These are phyloP conservation scores for Ophidiomyces ophidiicola DNA, from an alignment of 2,329 filamentous ascomycete genomes.

Conservation along the genomic window DNA sequence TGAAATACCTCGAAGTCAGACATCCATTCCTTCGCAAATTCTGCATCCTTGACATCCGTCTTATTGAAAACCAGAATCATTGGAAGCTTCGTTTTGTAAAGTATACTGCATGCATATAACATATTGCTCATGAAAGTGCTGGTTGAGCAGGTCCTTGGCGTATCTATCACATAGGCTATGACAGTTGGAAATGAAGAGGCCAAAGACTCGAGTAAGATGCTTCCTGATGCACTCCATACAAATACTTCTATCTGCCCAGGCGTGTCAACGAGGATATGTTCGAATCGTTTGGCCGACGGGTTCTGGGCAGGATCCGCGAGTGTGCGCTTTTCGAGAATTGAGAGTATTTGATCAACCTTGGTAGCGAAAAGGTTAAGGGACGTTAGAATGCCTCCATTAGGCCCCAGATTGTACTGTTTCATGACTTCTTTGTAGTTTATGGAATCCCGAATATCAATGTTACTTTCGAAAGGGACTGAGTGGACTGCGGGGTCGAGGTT, in stretches of 20 bases:
- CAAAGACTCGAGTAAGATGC: constrained; percentile 82
- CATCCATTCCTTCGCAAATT: constrained; percentile 98
- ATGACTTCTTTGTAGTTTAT: constrained; percentile 99
- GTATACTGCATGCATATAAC: constrained; percentile 95
- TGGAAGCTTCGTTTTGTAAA: constrained; percentile 96
- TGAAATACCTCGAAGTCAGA: constrained; percentile 97
- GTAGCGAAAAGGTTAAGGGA: constrained; percentile 93
- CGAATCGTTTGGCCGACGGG: constrained; percentile 45
- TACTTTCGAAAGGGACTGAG: constrained; percentile 85
- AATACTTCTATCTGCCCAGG: constrained; percentile 98
- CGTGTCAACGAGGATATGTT: constrained; percentile 85
- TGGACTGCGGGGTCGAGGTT: constrained; percentile 94
- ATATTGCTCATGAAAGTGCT: constrained; percentile 99
- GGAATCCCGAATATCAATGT: constrained; percentile 97
- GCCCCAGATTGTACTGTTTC: constrained; percentile 96
- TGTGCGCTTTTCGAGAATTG: constrained; percentile 78
- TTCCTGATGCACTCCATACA: constrained; percentile 92
- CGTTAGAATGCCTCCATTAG: constrained; percentile 93
- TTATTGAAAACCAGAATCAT: constrained; percentile 99
- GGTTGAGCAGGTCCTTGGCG: constrained; percentile 80
- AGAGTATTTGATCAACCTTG: constrained; percentile 91
- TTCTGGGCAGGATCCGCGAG: constrained; percentile 44
- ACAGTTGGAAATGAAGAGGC: constrained; percentile 93
- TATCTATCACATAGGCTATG: constrained; percentile 95
- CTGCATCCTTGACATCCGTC: constrained; percentile 83